These are phyloP conservation scores for Schoenoplectus tabernaemontani DNA, from an alignment of 202 grass and related monocot genomes.

Conservation along the genomic window DNA sequence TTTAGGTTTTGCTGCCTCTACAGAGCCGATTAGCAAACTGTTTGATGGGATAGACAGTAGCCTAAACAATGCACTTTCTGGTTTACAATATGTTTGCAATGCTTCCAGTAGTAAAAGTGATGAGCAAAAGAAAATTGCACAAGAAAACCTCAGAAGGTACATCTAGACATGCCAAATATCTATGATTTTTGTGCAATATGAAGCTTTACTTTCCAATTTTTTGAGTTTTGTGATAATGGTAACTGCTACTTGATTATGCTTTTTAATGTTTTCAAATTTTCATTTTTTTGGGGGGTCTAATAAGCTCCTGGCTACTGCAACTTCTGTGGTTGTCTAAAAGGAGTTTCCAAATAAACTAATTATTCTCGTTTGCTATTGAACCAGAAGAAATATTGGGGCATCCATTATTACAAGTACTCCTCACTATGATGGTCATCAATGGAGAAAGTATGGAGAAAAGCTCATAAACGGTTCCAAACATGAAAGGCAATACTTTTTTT, in stretches of 20 bases:
- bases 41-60: conserved; percentile 9
- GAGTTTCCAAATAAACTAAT: not conserved
- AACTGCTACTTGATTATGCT: not conserved
- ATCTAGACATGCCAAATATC: not conserved
- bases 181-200: not conserved
- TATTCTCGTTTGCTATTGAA: not conserved
- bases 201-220: not conserved
- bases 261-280: not conserved
- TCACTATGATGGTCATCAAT: conserved; percentile 62
- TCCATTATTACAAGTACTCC: conserved; percentile 40
- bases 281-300: not conserved
- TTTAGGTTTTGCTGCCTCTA: not conserved
- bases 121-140: not conserved
- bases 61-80: conserved; percentile 10
- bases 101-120: not conserved
- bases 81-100: not conserved
- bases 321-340: not conserved
- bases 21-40: conserved; percentile 1
- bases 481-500: conserved; percentile 23
- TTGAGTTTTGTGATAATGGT: not conserved
- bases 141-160: conserved; percentile 3
- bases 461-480: conserved; percentile 61
- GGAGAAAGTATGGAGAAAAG: conserved; percentile 91
- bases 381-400: conserved; percentile 8
- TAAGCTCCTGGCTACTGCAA: not conserved